These are phyloP conservation scores for Gomphus bonarii DNA, from an alignment of 1,284 basidiomycete genomes.

Conservation along the genomic window DNA sequence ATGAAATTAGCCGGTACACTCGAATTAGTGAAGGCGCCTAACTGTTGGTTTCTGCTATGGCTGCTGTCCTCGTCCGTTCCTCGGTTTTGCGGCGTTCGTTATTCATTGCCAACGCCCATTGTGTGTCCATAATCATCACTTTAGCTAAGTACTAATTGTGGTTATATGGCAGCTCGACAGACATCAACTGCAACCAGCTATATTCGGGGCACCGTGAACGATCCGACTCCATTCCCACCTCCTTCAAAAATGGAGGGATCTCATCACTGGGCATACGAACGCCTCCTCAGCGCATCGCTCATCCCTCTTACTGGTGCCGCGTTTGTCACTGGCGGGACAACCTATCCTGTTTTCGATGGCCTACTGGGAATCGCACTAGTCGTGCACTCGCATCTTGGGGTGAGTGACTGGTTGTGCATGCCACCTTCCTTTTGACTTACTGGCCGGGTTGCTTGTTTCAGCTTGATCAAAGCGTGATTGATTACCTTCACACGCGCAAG, in stretches of 20 bases:
- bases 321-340: conserved; percentile 59
- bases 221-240: conserved; percentile 82
- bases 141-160: background rate
- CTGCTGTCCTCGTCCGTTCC: conserved; percentile 2
- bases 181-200: conserved; percentile 23
- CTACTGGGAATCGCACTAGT: conserved; percentile 80
- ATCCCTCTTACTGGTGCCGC: conserved; percentile 83
- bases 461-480: conserved; percentile 69
- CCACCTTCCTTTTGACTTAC: background rate
- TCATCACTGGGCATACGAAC: conserved; percentile 98
- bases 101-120: background rate
- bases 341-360: conserved; percentile 81
- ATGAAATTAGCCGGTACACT: too few species aligned
- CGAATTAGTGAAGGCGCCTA: too few species aligned
- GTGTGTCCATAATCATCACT: background rate
- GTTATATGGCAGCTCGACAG: background rate
- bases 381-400: conserved; percentile 92
- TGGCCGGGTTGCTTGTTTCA: conserved; percentile 19
- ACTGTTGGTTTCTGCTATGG: background rate
- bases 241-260: conserved; percentile 81
- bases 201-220: conserved; percentile 88
- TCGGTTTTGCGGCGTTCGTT: background rate
- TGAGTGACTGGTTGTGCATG: conserved; percentile 29
- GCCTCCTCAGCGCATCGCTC: conserved; percentile 78
- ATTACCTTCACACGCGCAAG: conserved; percentile 93